Percentiles rank a stretch among this genome's conserved stretches.
phyloP scores from a whole-genome alignment of 768 basidiomycete genomes.

The Termitomyces sp. region DNA sequence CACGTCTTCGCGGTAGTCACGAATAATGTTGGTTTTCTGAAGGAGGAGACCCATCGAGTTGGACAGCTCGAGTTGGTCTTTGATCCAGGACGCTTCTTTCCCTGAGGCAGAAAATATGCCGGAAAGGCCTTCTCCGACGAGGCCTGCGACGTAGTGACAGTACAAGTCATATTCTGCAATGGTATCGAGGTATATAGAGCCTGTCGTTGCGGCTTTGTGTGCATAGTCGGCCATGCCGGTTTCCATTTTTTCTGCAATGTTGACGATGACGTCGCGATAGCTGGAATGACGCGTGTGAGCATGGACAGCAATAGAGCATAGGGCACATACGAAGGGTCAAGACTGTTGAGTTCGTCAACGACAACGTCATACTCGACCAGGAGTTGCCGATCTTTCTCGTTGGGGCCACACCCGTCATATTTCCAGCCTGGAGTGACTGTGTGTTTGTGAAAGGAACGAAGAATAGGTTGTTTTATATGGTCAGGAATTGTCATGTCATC shows the following conservation, averaged over 20 bases:
- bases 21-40: constrained; percentile 98
- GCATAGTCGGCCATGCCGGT: constrained; percentile 95
- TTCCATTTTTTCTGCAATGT: constrained; percentile 85
- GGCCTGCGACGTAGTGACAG: constrained; percentile 97
- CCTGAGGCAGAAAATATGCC: constrained; percentile 82
- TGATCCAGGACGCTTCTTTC: constrained; percentile 73
- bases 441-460: constrained; percentile 77
- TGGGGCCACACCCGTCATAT: constrained; percentile 73
- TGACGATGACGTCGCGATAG: constrained; percentile 74
- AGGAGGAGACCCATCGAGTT: constrained; percentile 95
- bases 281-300: constrained; percentile 24
- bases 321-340: constrained; percentile 53
- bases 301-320: background rate
- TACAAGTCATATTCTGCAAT: constrained; percentile 92
- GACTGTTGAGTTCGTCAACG: constrained; percentile 69
- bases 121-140: constrained; percentile 94
- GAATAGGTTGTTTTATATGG: constrained; percentile 76
- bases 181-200: constrained; percentile 64
- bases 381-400: constrained; percentile 84
- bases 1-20: constrained; percentile 90
- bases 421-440: constrained; percentile 83
- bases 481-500: constrained; percentile 97
- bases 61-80: constrained; percentile 76
- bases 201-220: constrained; percentile 70
- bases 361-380: constrained; percentile 80